phyloP scores from a whole-genome alignment of 345 rosid species.

The Hibiscus syriacus region DNA sequence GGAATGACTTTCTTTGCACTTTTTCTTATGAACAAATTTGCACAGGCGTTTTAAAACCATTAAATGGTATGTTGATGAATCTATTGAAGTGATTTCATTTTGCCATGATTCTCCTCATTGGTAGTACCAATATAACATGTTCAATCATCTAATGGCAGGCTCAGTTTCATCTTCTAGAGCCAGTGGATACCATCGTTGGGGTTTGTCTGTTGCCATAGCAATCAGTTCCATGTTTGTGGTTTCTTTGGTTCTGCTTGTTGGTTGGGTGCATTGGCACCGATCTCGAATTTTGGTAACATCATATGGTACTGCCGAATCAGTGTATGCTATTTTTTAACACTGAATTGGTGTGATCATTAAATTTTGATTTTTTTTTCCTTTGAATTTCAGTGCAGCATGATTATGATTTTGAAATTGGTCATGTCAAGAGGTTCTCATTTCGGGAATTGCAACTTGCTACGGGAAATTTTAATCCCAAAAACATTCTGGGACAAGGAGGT shows the following conservation, averaged over 20 bases:
- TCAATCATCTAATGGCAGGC: slow-evolving; percentile 28
- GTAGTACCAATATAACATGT: slow-evolving; percentile 5
- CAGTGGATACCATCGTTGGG: slow-evolving; percentile 42
- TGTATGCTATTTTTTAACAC: neutral
- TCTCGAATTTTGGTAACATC: slow-evolving; percentile 50
- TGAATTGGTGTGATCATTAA: neutral
- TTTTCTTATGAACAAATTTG: slow-evolving; percentile 44
- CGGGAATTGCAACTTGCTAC: slow-evolving; percentile 84
- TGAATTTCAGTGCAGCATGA: slow-evolving; percentile 71
- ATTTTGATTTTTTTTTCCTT: neutral
- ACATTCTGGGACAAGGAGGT: slow-evolving; percentile 88
- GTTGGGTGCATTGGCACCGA: slow-evolving; percentile 78
- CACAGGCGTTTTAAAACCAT: slow-evolving; percentile 37
- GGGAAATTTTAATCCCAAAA: slow-evolving; percentile 59
- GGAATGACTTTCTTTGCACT: slow-evolving; percentile 70
- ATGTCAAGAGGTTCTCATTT: slow-evolving; percentile 72
- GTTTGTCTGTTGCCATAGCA: slow-evolving; percentile 57
- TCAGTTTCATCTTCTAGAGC: slow-evolving; percentile 31
- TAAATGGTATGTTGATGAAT: slow-evolving; percentile 40
- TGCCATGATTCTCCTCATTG: neutral
- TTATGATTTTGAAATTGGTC: slow-evolving; percentile 76
- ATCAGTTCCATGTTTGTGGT: slow-evolving; percentile 57
- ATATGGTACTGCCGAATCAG: slow-evolving; percentile 37
- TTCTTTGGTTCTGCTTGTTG: slow-evolving; percentile 56
- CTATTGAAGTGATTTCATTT: neutral